These are phyloP conservation scores for Boeremia lycopersici DNA, from an alignment of 2,329 filamentous ascomycete species.

Conservation along the genomic window DNA sequence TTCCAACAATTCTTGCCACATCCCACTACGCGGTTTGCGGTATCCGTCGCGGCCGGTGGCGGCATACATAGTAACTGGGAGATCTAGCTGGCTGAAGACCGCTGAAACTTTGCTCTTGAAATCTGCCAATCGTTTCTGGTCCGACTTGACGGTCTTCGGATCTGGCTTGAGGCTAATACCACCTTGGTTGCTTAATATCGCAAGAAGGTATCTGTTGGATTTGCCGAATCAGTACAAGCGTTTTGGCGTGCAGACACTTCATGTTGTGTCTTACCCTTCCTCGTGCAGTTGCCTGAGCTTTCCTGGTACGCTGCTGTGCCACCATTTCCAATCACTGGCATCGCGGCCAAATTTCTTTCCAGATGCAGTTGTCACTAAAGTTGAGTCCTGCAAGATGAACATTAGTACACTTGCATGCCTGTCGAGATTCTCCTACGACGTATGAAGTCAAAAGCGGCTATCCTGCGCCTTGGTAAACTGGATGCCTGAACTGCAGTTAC, in stretches of 20 bases:
- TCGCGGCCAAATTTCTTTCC: slow-evolving; percentile 77
- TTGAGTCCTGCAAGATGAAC: slow-evolving; percentile 71
- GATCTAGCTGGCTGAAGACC: slow-evolving; percentile 72
- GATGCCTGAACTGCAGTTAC: slow-evolving; percentile 19
- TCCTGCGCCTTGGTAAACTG: slow-evolving; percentile 29
- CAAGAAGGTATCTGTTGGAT: slow-evolving; percentile 68
- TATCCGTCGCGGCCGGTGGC: slow-evolving; percentile 82
- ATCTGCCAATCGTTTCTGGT: slow-evolving; percentile 71
- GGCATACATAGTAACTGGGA: slow-evolving; percentile 83
- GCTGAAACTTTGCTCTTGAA: slow-evolving; percentile 82
- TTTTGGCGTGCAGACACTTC: background rate
- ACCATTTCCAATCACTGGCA: slow-evolving; percentile 92
- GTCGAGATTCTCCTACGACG: slow-evolving; percentile 1
- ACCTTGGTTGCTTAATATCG: slow-evolving; percentile 88
- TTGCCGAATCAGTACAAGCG: slow-evolving; percentile 12
- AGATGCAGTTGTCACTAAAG: slow-evolving; percentile 78
- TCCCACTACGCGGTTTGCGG: slow-evolving; percentile 84
- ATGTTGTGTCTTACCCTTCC: slow-evolving; percentile 62
- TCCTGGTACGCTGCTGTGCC: slow-evolving; percentile 72
- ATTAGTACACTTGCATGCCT: slow-evolving; percentile 9
- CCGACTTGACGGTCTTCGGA: slow-evolving; percentile 70
- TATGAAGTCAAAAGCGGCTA: slow-evolving; percentile 51
- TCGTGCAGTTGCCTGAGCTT: slow-evolving; percentile 71
- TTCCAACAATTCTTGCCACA: slow-evolving; percentile 76
- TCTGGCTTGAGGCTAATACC: slow-evolving; percentile 77